A percentile compares a stretch with the other conserved stretches of the same genome.
Evolutionary conservation across 208 protist genomes (phyloP).

Genomic region (Trypanosoma avium): DNA sequence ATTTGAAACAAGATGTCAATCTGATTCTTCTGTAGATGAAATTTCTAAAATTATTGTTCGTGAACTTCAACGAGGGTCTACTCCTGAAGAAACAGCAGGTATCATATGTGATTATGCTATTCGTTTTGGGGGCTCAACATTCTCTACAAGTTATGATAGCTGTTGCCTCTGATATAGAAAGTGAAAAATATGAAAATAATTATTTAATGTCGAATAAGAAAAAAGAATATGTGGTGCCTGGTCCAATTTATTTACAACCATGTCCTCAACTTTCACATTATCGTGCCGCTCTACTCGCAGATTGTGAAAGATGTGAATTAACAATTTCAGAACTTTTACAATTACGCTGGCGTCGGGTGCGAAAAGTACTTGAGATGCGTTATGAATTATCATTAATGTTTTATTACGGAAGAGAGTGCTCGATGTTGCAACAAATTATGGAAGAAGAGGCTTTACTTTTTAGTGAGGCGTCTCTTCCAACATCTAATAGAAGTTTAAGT

Average conservation of each 20-base stretch:
- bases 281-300: slow-evolving; percentile 35
- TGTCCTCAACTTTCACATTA: slow-evolving; percentile 43
- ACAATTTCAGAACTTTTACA: slow-evolving; percentile 49
- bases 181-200: neutral
- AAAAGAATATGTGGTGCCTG: slow-evolving; percentile 59
- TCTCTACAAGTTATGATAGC: slow-evolving; percentile 79
- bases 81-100: slow-evolving; percentile 56
- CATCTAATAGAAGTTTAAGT: neutral
- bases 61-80: slow-evolving; percentile 32
- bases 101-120: slow-evolving; percentile 79
- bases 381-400: slow-evolving; percentile 42
- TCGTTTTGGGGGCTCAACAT: slow-evolving; percentile 66
- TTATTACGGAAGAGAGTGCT: slow-evolving; percentile 69
- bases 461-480: slow-evolving; percentile 24
- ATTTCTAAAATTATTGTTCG: slow-evolving; percentile 62
- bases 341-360: slow-evolving; percentile 57
- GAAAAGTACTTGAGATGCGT: slow-evolving; percentile 43
- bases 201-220: neutral
- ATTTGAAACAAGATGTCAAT: slow-evolving; percentile 61
- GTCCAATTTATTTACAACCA: slow-evolving; percentile 67
- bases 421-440: slow-evolving; percentile 69
- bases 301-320: slow-evolving; percentile 63
- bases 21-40: slow-evolving; percentile 76
- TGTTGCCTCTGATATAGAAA: slow-evolving; percentile 27
- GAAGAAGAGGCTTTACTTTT: slow-evolving; percentile 80